A percentile compares a stretch with the other conserved stretches of the same genome.
phyloP scores from a whole-genome alignment of 306 rosid genomes.

The Acacia confusa region DNA sequence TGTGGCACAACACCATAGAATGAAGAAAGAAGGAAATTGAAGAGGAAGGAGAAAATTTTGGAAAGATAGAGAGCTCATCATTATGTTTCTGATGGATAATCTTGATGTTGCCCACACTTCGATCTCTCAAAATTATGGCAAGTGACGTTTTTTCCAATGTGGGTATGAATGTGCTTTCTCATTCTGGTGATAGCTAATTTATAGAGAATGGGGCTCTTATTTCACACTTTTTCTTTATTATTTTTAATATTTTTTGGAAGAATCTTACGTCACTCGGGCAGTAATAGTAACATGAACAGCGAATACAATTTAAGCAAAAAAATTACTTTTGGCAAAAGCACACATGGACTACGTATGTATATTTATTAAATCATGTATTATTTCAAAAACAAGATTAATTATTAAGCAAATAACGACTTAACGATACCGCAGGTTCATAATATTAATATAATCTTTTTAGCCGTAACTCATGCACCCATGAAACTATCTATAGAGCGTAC shows the following conservation, averaged over 20 bases:
- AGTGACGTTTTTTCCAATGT: neutral
- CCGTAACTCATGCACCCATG: no score
- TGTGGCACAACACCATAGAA: conserved; percentile 9
- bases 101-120: neutral
- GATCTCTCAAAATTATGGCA: neutral
- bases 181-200: neutral
- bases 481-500: no score
- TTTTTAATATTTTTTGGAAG: no score
- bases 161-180: neutral
- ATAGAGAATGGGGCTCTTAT: neutral
- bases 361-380: no score
- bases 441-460: no score
- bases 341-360: no score
- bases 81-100: conserved; percentile 15
- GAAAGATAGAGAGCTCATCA: neutral
- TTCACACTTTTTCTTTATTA: no score
- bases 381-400: no score
- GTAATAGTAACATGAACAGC: neutral
- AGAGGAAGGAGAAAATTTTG: neutral
- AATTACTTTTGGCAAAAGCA: no score
- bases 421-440: no score
- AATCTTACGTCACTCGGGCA: neutral
- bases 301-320: no score
- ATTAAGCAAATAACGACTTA: no score
- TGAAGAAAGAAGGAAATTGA: neutral